Base-by-base conservation (phyloP, 176 grass and related monocot species). In the Puya raimondii region DNA sequence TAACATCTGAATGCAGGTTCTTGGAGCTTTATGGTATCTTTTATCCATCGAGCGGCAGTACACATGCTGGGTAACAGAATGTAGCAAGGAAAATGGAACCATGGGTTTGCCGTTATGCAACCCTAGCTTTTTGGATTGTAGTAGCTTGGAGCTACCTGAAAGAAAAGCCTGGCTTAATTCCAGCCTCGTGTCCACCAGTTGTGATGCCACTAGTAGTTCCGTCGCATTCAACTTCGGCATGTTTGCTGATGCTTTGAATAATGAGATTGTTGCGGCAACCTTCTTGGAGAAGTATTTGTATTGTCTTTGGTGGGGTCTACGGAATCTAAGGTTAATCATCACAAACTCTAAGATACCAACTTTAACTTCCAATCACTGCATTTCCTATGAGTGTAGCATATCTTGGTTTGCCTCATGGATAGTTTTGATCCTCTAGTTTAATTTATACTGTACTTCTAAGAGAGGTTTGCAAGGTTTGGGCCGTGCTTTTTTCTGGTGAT, bases 271-370 rank as follows among this genome's bases (percentile, higher is more conserved):
- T 11, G 71, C 54, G 0, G 89, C 78, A 50, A 49, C 64, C 11
- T 92, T 97, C 50, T 14, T 83, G 23, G 84, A 97, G 12, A 97
- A 97, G 79, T 97, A 97, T 76, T 82, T 97, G 22, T 97, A 90
- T 79, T 97, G 93, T 81, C 89, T 97, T 67, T 97, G 93, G 93
- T 97, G 88, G 86, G 93, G 93, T 2, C 85, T 97, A 23, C 67
- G 84, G 68, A 97, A 92, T 76, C 51, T 97, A 56, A 97, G 88
- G 92, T 96, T 74, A 53, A 42, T 59, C 49, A 48, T 50, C 29
- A 33, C 29, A 33, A 33, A 33, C 29, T 33, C 29, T 33, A 33
- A 33, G 29, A 33, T 3, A 0, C 3, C 29, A 33, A 33, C 4
- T 33, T 33, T 33, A 33, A 5, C 33, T 42, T 42, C 33, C 7